These are phyloP conservation scores for Hypseocharis bilobata DNA, from an alignment of 441 rosid species.

Conservation along the genomic window DNA sequence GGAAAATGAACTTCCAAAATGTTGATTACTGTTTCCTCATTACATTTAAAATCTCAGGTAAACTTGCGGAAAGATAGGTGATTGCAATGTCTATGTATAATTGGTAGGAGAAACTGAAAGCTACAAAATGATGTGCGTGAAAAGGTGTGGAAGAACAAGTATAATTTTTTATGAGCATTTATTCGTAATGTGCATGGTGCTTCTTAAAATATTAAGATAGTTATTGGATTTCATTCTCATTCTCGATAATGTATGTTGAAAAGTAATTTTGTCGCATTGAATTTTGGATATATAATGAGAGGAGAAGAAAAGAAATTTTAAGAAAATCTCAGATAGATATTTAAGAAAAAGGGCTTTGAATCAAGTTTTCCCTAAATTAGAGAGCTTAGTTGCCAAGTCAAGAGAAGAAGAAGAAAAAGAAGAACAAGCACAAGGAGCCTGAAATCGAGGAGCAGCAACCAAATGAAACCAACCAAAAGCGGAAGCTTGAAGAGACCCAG, in stretches of 20 bases:
- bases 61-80: not conserved
- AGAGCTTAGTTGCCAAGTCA: too few relatives aligned
- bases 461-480: constrained; percentile 20
- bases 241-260: too few relatives aligned
- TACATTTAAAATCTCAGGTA: not conserved
- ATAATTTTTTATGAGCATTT: too few relatives aligned
- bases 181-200: not conserved
- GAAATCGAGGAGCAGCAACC: constrained; percentile 12
- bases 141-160: not conserved
- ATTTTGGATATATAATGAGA: not conserved
- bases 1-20: not conserved
- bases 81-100: not conserved
- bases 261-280: not conserved
- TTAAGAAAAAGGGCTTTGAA: not conserved
- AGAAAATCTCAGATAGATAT: not conserved
- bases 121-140: not conserved
- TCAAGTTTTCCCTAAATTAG: not conserved
- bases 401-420: constrained; percentile 33
- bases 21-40: not conserved
- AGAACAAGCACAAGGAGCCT: constrained; percentile 29
- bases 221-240: too few relatives aligned
- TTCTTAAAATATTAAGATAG: not conserved
- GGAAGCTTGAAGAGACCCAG: constrained; percentile 23
- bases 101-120: not conserved
- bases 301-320: not conserved